Base-by-base conservation (phyloP, 495 filamentous ascomycete species). In the Tuber magnatum region DNA sequence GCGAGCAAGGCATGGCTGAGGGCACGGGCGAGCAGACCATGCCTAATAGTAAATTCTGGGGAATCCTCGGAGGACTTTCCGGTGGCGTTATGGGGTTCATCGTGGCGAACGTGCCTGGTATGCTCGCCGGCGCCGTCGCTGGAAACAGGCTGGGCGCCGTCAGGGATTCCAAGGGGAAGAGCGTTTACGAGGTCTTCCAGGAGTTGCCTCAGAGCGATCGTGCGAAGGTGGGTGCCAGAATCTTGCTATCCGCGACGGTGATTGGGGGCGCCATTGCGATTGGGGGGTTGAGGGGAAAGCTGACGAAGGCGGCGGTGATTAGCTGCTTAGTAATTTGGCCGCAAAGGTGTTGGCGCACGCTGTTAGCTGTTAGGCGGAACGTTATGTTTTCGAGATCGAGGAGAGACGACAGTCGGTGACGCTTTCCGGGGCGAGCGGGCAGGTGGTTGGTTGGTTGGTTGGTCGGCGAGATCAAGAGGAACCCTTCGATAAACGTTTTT, bases 81-180 rank as follows among this genome's bases (percentile, higher is more conserved):
- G 95, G 95, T 38, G 94, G 92, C 69, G 93, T 93, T 9, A 87
- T 99, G 83, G 95, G 95, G 0, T 99, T 97, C 80, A 99, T 99
- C 78, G 88, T 97, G 5, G 95, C 90, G 10, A 98, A 97, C 81
- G 87, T 97, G 32, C 93, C 95, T 0, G 95, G 95, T 0, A 88
- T 93, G 73, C 76, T 98, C 35, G 96, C 94, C 24, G 95, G 95
- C 6, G 94, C 93, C 1, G 94, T 97, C 35, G 95, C 94, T 6
- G 95, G 95, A 46, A 98, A 97, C 82, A 85, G 93, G 71, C 83
- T 99, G 12, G 95, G 95, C 20, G 92, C 92, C 7, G 88, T 99
- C 6, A 86, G 95, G 65, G 95, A 99, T 86, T 88, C 91, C 24
- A 92, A 90, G 84, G 94, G 94, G 16, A 97, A 97, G 90, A 95